These are phyloP conservation scores for Fremontodendron californicum DNA, from an alignment of 345 rosid genomes.

Conservation along the genomic window DNA sequence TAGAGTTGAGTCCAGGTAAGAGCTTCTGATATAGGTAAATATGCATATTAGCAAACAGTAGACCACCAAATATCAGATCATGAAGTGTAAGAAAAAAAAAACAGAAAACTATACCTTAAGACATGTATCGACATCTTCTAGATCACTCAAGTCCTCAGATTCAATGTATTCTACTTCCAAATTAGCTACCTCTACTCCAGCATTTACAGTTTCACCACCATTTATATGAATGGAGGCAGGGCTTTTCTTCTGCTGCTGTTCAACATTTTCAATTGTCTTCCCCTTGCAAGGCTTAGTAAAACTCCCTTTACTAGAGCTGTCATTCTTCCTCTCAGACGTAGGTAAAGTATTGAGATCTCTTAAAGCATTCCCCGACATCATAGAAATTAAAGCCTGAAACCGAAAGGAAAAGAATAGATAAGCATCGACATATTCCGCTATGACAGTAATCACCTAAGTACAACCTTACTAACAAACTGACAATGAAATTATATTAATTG, in stretches of 20 bases:
- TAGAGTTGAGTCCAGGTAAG: constrained; percentile 90
- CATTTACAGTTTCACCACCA: constrained; percentile 37
- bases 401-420: neutral
- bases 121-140: constrained; percentile 59
- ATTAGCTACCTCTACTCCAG: constrained; percentile 37
- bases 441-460: neutral
- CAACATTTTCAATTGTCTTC: constrained; percentile 46
- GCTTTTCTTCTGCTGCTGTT: constrained; percentile 36
- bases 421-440: neutral
- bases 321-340: constrained; percentile 53
- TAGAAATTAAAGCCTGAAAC: constrained; percentile 14
- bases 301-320: constrained; percentile 43
- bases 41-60: neutral
- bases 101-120: constrained; percentile 45
- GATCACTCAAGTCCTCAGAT: constrained; percentile 62
- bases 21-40: constrained; percentile 11
- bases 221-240: constrained; percentile 30
- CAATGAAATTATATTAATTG: neutral
- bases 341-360: constrained; percentile 58
- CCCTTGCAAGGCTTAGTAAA: constrained; percentile 45
- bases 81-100: neutral
- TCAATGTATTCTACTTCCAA: constrained; percentile 76
- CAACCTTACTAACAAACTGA: neutral
- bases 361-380: constrained; percentile 64
- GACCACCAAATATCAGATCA: neutral